phyloP scores from a whole-genome alignment of 257 asterid species.

The Verbena officinalis region DNA sequence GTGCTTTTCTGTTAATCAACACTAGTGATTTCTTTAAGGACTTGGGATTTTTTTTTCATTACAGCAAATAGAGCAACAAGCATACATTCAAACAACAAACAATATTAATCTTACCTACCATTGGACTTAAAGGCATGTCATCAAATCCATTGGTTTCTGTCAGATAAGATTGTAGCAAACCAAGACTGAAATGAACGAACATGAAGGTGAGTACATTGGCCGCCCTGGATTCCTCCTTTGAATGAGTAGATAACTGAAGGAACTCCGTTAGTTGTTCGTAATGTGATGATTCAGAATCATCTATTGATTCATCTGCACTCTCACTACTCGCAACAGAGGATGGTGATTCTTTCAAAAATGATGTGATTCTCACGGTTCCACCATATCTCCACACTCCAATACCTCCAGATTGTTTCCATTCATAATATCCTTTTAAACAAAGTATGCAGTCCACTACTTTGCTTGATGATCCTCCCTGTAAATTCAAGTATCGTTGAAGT shows the following conservation, averaged over 20 bases:
- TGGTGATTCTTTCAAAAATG: conserved; percentile 65
- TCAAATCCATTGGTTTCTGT: conserved; percentile 53
- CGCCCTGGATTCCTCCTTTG: conserved; percentile 64
- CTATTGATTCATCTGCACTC: conserved; percentile 74
- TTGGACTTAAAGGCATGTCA: conserved; percentile 75
- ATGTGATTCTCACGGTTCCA: conserved; percentile 77
- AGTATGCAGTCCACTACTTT: conserved; percentile 94
- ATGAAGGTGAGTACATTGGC: conserved; percentile 62
- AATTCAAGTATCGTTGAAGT: not conserved
- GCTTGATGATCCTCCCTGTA: conserved; percentile 88
- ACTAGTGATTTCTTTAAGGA: not conserved
- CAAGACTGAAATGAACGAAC: conserved; percentile 71
- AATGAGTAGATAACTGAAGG: conserved; percentile 61
- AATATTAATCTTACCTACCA: conserved; percentile 80
- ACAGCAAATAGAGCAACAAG: not conserved
- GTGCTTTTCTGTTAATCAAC: not conserved
- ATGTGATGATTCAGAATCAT: conserved; percentile 80
- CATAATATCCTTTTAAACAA: conserved; percentile 83
- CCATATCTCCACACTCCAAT: conserved; percentile 93
- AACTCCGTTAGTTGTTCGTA: conserved; percentile 71
- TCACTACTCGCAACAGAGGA: conserved; percentile 67
- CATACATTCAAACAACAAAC: conserved; percentile 33
- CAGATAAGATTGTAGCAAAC: conserved; percentile 67
- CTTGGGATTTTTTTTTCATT: not conserved
- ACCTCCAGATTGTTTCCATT: conserved; percentile 90